Evolutionary conservation across 139 green algal species (phyloP), one percentile per base, ranked within the genome.

Genomic region (Trebouxia sp.): DNA sequence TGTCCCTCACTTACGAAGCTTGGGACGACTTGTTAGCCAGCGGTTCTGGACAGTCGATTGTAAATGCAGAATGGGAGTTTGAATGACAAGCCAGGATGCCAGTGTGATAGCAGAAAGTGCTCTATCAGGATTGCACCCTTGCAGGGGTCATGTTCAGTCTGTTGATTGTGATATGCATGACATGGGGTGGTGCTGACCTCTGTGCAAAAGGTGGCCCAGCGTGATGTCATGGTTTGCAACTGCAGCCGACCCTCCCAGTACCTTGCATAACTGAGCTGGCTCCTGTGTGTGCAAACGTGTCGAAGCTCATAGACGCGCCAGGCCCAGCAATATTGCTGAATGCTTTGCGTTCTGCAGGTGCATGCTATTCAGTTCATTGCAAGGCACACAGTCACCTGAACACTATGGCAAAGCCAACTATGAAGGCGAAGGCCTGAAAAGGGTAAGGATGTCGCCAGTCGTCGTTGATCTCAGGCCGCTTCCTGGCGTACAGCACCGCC

Each of bases 261-360:
- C 20, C 67, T 51, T n/a, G 28, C 41, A 38, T 77, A 77, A 11
- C 67, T 53, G 3, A 77, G 42, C 22, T 77, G 41, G 41, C 67
- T 77, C 67, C 67, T 77, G 41, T 28, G 55, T 1, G 38, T 66
- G 91, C 53, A 11, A 89, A 43, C 22, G 32, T 75, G 6, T 76
- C 45, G 62, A 81, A 88, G 6, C 80, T 48, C n/a, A 79, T 38
- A 56, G 76, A 88, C n/a, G 55, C 12, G 38, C 77, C 81, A 48
- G 55, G 77, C 43, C 22, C 55, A 42, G 26, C 38, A 28, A 17
- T 81, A 50, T 26, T 79, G n/a, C 12, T 14, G 11, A 78, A 1
- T 10, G 42, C 22, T 32, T 7, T 5, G 22, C 35, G 37, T 69
- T 24, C 15, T 50, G 22, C 39, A 22, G 15, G 6, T 24, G 41